Evolutionary conservation across 1,284 basidiomycete genomes (phyloP), one percentile per base, ranked within the genome.

Genomic region (Austroboletus novae-zelandiae): DNA sequence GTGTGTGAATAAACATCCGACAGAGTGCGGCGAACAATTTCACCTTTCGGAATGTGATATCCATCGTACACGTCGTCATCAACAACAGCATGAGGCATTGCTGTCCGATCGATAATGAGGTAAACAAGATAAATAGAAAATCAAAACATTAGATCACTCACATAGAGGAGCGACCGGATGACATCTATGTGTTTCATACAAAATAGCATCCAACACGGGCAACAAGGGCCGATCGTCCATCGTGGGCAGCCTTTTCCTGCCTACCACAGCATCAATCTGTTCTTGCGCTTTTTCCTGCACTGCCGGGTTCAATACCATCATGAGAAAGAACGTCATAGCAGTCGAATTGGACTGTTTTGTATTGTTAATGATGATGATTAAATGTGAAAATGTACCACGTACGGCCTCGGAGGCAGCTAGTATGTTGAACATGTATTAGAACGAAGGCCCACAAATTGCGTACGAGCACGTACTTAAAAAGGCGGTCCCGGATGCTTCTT

Each of bases 181-280:
- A 29, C 5, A 45, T 42, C 52, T 50, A n/a, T 62, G 31, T 0
- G 46, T 45, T 45, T 73, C 71, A 20, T 61, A 55, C 3, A 67
- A 32, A 3, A 65, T 45, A 5, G 66, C 66, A 10, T 66, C 59
- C 1, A 73, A 20, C 36, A 66, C 70, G 2, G 67, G 64, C 9
- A 72, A 50, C 4, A 37, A 43, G 3, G 54, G 50, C 6, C 56
- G 42, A 45, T 74, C 70, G 2, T 52, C 50, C 17, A 72, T 61
- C 5, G 54, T 55, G 0, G 72, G 72, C 1, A 71, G 44, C 5
- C 62, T 59, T 6, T 57, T 50, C 2, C 27, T 45, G 3, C 62
- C 61, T 2, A 70, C 53, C 1, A 72, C 58, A 8, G 35, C 20
- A 31, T 74, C 69, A 2, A 74, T 55, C 43, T 74, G 62, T 4